A percentile compares a stretch with the other conserved stretches of the same genome.
Conservation (phyloP, 1,139 yeast species). For the Suhomyces bolitotheri region DNA sequence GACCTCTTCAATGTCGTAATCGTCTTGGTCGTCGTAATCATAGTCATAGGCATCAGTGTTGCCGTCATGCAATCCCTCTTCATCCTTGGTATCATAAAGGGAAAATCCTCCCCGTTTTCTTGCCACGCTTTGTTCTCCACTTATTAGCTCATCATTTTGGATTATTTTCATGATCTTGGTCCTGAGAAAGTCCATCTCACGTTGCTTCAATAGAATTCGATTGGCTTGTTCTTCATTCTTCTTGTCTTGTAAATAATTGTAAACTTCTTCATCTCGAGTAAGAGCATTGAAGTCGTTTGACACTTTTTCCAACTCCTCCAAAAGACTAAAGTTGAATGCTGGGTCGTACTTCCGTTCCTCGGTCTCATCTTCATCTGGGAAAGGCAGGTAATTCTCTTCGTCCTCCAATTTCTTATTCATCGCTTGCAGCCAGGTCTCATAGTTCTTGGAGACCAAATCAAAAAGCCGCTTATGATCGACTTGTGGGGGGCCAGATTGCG, state of each 20-base stretch:
- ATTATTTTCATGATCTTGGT: conserved; percentile 31
- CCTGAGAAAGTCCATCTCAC: conserved; percentile 36
- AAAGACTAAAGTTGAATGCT: conserved; percentile 31
- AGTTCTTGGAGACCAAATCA: conserved; percentile 39
- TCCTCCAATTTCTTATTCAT: conserved; percentile 29
- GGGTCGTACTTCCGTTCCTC: conserved; percentile 20
- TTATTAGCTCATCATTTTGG: conserved; percentile 15
- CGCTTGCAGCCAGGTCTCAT: conserved; percentile 42
- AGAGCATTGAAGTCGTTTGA: conserved; percentile 19
- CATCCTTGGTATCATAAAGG: conserved; percentile 44
- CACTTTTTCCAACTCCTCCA: conserved; percentile 36
- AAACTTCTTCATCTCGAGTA: conserved; percentile 13
- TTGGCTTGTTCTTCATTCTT: conserved; percentile 4
- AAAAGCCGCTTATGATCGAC: conserved; percentile 31
- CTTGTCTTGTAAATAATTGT: conserved; percentile 9
- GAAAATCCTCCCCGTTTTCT: conserved; percentile 32
- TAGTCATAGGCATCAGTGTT: conserved; percentile 24
- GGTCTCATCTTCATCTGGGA: conserved; percentile 27
- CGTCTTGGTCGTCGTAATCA: conserved; percentile 31
- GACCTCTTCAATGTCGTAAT: conserved; percentile 42
- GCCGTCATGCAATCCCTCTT: conserved; percentile 41
- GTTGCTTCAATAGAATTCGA: conserved; percentile 27
- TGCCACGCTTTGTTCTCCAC: background rate
- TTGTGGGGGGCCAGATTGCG: conserved; percentile 6
- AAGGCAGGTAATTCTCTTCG: conserved; percentile 33